phyloP scores from a whole-genome alignment of 345 rosid genomes.

The Cardamine resedifolia region DNA sequence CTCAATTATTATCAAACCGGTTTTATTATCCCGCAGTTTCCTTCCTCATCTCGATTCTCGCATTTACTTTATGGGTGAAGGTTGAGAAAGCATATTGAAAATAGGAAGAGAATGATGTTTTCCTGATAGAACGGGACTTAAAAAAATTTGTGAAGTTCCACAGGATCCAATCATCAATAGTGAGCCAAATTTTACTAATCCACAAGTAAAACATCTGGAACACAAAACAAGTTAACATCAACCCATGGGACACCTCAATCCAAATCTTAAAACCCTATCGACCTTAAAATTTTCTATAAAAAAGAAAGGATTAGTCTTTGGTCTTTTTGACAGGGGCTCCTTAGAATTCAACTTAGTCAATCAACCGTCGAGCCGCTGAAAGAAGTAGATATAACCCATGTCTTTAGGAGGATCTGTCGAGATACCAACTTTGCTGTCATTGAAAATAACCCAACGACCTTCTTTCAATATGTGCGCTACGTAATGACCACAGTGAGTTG shows the following conservation, averaged over 20 bases:
- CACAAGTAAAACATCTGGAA: constrained; percentile 9
- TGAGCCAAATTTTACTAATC: constrained; percentile 10
- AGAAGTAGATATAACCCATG: constrained; percentile 96
- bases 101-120: neutral
- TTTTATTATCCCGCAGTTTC: neutral
- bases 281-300: constrained; percentile 5
- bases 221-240: constrained; percentile 15
- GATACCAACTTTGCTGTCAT: constrained; percentile 85
- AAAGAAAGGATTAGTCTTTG: constrained; percentile 18
- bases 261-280: constrained; percentile 19
- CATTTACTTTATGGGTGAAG: neutral
- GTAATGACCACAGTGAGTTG: constrained; percentile 91
- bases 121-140: neutral
- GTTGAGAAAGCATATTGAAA: neutral
- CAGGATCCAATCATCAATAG: neutral
- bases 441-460: constrained; percentile 92
- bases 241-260: constrained; percentile 14
- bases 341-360: neutral
- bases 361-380: constrained; percentile 72
- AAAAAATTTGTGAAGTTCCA: neutral
- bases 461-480: constrained; percentile 89
- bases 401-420: constrained; percentile 90
- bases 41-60: neutral
- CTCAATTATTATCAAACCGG: neutral
- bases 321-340: neutral